Evolutionary conservation across 169 alveolate species (phyloP), one percentile per base, ranked within the genome.

Genomic region (Plasmodium inui): DNA sequence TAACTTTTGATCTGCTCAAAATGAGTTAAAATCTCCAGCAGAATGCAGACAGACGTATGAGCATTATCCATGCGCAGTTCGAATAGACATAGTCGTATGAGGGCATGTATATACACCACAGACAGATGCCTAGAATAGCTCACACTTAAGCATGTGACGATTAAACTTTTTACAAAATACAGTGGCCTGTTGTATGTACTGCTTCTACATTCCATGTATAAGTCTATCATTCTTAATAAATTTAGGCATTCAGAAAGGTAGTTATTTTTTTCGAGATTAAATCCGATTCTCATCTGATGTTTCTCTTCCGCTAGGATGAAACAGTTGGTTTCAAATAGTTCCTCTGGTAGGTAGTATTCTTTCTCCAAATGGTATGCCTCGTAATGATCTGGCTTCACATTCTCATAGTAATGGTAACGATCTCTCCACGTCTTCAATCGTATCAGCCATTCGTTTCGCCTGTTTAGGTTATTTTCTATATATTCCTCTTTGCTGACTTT

Each of bases 111-210:
- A 74, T 86, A 86, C 39, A 92, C 17, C 26, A 86, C 57, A 9
- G 82, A 72, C 2, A 92, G 28, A 5, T 86, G 22, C 10, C 71
- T 92, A 7, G 92, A 79, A 28, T 82, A 86, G 22, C 95, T 85
- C 14, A 92, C 84, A 55, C 82, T 71, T 82, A 91, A 89, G 53
- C 94, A 92, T 14, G 84, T 82, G 17, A 92, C 73, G 2, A 92
- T 86, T 71, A 92, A 61, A 50, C 73, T 78, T 88, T 88, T 92
- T 32, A 92, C 74, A 92, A 92, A 86, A 50, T 92, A 80, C 28
- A 92, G 76, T 12, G 92, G 83, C 61, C 26, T 83, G 70, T 92
- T 92, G 55, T 28, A 83, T 2, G 61, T 41, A 50, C 57, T 81
- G 50, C 28, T 74, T 12, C 84, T 82, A 46, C 28, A 92, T 80